phyloP scores from a whole-genome alignment of 805 yeast species.

The Teunomyces lycoperdinae region DNA sequence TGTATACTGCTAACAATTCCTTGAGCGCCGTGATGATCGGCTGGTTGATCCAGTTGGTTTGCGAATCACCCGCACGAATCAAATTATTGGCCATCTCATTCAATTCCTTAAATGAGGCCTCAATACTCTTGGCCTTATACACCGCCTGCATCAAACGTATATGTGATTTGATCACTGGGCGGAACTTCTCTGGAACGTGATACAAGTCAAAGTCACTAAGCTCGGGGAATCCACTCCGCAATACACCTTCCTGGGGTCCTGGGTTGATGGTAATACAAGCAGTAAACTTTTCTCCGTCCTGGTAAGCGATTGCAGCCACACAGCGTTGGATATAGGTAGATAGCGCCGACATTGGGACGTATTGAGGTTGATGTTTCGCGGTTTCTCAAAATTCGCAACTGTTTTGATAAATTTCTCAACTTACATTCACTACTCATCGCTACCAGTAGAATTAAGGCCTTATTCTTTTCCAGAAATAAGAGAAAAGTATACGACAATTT shows the following conservation, averaged over 20 bases:
- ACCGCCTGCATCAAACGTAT: constrained; percentile 34
- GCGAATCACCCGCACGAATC: constrained; percentile 52
- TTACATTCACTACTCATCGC: too few species aligned
- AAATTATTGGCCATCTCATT: constrained; percentile 44
- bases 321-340: constrained; percentile 20
- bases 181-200: constrained; percentile 35
- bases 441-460: too few species aligned
- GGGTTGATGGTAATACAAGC: constrained; percentile 36
- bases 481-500: too few species aligned
- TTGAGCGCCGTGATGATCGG: constrained; percentile 40
- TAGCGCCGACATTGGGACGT: background rate
- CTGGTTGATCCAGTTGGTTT: constrained; percentile 51
- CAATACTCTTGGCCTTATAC: constrained; percentile 31
- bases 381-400: background rate
- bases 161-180: constrained; percentile 30
- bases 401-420: background rate
- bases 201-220: constrained; percentile 42
- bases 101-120: constrained; percentile 29
- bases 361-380: background rate
- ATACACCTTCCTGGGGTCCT: constrained; percentile 25
- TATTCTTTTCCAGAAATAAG: too few species aligned
- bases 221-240: constrained; percentile 29
- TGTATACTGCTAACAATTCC: constrained; percentile 40
- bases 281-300: constrained; percentile 17
- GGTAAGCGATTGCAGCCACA: constrained; percentile 15